These are phyloP conservation scores for Pisolithus orientalis DNA, from an alignment of 768 basidiomycete species.

Conservation along the genomic window DNA sequence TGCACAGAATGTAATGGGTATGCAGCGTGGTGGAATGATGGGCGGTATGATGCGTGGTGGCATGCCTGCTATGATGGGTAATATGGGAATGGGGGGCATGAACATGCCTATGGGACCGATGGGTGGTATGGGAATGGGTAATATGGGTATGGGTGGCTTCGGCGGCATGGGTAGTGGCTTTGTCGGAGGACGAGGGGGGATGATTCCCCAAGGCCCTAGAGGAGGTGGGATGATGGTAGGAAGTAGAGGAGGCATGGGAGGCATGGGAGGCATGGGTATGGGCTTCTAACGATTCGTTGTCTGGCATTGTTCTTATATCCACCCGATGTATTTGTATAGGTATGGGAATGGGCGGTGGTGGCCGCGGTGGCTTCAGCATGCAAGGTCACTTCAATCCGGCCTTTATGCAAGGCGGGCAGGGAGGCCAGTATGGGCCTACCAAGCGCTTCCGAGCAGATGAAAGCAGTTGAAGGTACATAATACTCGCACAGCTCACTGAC, in stretches of 20 bases:
- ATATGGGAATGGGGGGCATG: conserved; percentile 39
- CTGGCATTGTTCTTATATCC: conserved; percentile 24
- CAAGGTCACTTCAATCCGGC: conserved; percentile 73
- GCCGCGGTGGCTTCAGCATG: conserved; percentile 43
- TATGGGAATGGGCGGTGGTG: conserved; percentile 46
- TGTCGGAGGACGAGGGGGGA: conserved; percentile 43
- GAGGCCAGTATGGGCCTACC: conserved; percentile 36
- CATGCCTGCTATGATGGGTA: conserved; percentile 1
- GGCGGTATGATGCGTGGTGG: conserved; percentile 33
- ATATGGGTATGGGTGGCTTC: conserved; percentile 39
- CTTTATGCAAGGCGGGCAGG: conserved; percentile 47
- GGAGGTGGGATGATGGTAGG: conserved; percentile 47
- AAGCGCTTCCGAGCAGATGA: conserved; percentile 55
- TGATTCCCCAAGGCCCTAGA: conserved; percentile 46
- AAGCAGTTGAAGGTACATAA: conserved; percentile 25
- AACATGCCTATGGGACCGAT: conserved; percentile 29
- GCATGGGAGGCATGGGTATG: conserved; percentile 46
- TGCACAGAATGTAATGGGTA: conserved; percentile 26
- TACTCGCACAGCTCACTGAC: background rate
- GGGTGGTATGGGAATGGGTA: conserved; percentile 32
- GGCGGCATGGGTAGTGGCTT: conserved; percentile 37
- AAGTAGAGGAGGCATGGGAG: conserved; percentile 22
- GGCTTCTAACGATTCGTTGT: conserved; percentile 22
- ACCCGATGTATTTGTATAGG: conserved; percentile 33
- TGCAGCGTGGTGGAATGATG: conserved; percentile 23